Percentiles rank a stretch among this genome's conserved stretches.
Evolutionary conservation across 257 asterid species (phyloP).

Genomic region (Oldenlandia corymbosa): DNA sequence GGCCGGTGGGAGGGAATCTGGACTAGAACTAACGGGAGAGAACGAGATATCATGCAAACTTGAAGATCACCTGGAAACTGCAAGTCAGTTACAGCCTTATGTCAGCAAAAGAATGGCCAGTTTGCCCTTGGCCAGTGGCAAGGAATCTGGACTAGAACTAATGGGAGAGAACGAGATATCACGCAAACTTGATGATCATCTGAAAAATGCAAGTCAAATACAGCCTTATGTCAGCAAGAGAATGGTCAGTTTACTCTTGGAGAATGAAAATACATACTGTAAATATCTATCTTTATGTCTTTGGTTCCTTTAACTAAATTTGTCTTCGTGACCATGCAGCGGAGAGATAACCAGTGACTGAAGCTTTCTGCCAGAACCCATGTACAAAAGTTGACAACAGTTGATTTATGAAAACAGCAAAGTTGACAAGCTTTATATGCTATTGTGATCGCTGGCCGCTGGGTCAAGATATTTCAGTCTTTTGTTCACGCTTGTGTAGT

Average conservation of each 20-base stretch:
- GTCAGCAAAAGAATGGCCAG: slow-evolving; percentile 86
- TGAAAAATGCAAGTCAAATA: too few relatives aligned
- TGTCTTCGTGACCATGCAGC: not conserved
- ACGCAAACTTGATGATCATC: too few relatives aligned
- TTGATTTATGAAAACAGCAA: not conserved
- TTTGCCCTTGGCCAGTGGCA: too few relatives aligned
- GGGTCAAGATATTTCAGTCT: not conserved
- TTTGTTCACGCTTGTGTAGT: not conserved
- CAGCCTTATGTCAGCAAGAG: too few relatives aligned
- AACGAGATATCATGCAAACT: slow-evolving; percentile 28
- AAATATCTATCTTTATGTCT: not conserved
- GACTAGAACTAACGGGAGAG: slow-evolving; percentile 55
- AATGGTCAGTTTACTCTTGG: too few relatives aligned
- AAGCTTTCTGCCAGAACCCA: not conserved
- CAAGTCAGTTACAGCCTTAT: slow-evolving; percentile 66
- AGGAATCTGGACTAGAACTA: too few relatives aligned
- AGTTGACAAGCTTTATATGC: not conserved
- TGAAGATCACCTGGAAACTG: slow-evolving; percentile 35
- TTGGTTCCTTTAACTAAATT: not conserved
- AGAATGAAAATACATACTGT: not conserved
- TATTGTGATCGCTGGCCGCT: too few relatives aligned
- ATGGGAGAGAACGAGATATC: too few relatives aligned
- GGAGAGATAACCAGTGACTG: slow-evolving; percentile 8
- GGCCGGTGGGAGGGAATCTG: slow-evolving; percentile 64
- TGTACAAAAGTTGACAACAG: not conserved